Conservation (phyloP, 2,329 filamentous ascomycete genomes). For the Trichoderma guizhouense region DNA sequence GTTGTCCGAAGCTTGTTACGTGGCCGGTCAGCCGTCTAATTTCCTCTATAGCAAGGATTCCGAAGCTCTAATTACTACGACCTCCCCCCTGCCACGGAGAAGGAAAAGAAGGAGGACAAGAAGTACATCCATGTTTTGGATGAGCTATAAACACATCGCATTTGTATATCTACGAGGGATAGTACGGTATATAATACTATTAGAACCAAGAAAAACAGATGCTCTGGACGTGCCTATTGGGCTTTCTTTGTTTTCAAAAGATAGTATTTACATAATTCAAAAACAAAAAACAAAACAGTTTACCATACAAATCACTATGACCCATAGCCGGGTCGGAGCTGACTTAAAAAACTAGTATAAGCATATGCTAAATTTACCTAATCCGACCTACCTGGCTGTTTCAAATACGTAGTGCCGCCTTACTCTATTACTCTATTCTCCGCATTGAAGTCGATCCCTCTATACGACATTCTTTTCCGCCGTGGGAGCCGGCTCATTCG, state of each 20-base stretch:
- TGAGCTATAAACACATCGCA: constrained; percentile 58
- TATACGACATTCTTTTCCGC: background rate
- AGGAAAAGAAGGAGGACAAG: constrained; percentile 90
- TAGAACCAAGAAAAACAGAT: background rate
- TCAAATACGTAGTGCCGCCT: background rate
- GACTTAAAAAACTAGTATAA: background rate
- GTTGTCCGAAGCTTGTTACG: background rate
- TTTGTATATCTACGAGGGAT: background rate
- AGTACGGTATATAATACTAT: constrained; percentile 1
- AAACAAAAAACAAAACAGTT: background rate
- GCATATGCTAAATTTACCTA: background rate
- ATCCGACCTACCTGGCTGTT: background rate
- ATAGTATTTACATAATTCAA: background rate
- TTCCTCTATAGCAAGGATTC: constrained; percentile 69
- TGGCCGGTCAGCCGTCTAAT: constrained; percentile 29
- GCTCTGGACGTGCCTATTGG: background rate
- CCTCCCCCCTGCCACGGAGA: constrained; percentile 88
- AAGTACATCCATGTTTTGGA: constrained; percentile 95
- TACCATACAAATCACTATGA: background rate
- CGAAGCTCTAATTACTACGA: constrained; percentile 88
- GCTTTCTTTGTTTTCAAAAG: background rate
- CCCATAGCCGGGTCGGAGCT: background rate
- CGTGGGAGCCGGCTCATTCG: background rate
- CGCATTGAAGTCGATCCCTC: background rate
- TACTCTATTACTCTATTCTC: background rate